Base-by-base conservation (phyloP, 768 basidiomycete genomes). In the Pulveroboletus ravenelii region DNA sequence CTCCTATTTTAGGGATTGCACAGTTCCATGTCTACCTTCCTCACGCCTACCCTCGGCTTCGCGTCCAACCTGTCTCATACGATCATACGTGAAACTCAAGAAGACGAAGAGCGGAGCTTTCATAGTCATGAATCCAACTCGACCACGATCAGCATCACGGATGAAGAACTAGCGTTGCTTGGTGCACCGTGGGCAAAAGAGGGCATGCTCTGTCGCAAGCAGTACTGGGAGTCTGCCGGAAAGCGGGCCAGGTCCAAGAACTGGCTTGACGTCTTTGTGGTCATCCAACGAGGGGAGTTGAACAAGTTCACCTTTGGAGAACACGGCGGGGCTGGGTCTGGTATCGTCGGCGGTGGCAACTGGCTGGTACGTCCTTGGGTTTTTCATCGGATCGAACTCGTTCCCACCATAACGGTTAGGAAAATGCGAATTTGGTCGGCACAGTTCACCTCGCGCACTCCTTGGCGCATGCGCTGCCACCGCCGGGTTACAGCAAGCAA, bases 101-200 rank as follows among this genome's bases (percentile, higher is more conserved):
- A 97, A 68, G 85, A 85, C 58, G 91, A 94, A 58, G 78, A 80
- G 48, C 80, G 80, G 45, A 90, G 89, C 55, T 62, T 80, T 18
- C 73, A 75, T 32, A 90, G 86, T 64, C 76, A 77, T 17, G 79
- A 75, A 35, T 82, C 89, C 5, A 70, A 65, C 27, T 85, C 86
- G 25, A 88, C 86, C 1, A 82, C 78, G 31, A 85, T 89, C 59
- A 92, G 91, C 45, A 91, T 97, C 52, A 84, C 88, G 7, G 95
- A 98, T 60, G 96, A 98, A 68, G 93, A 96, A 70, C 77, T 99
- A 12, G 95, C 95, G 2, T 74, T 98, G 34, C 82, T 96, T 14
- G 96, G 96, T 14, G 85, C 96, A 6, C 96, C 96, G 0, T 99
- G 95, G 95, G 96, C 96, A 0, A 99, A 99, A 69, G 96, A 99